A percentile compares a stretch with the other conserved stretches of the same genome.
These are phyloP conservation scores for Quercus gilva DNA, from an alignment of 306 rosid genomes.

Conservation along the genomic window DNA sequence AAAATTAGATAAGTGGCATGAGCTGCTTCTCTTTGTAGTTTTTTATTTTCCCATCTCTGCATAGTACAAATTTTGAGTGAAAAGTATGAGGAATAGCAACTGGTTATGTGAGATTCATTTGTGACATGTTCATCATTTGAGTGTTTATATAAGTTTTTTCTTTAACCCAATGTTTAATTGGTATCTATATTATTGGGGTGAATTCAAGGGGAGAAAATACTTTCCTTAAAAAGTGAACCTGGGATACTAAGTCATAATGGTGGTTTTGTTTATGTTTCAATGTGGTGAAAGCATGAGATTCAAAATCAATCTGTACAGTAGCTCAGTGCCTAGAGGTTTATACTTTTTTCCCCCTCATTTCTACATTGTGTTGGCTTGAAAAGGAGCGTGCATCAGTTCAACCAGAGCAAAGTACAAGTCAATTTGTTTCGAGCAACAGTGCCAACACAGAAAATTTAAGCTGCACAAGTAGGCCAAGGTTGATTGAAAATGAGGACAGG, in stretches of 20 bases:
- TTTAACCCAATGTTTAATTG: too few relatives aligned
- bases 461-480: slow-evolving; percentile 22
- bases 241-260: background rate
- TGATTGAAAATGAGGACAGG: slow-evolving; percentile 44
- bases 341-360: background rate
- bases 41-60: too few relatives aligned
- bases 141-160: too few relatives aligned
- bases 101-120: too few relatives aligned
- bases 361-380: slow-evolving; percentile 6
- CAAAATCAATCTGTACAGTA: background rate
- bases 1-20: too few relatives aligned
- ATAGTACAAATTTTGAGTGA: too few relatives aligned
- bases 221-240: background rate
- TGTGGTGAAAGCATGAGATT: background rate
- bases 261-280: background rate
- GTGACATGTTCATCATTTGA: too few relatives aligned
- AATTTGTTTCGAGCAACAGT: slow-evolving; percentile 27
- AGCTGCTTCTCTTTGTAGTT: too few relatives aligned
- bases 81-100: too few relatives aligned
- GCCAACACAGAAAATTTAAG: slow-evolving; percentile 35
- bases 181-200: too few relatives aligned
- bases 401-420: slow-evolving; percentile 32
- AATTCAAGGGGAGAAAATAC: background rate
- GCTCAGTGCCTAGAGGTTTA: background rate
- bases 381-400: slow-evolving; percentile 49